phyloP scores from a whole-genome alignment of 495 filamentous ascomycete genomes.

The Tuber melanosporum region DNA sequence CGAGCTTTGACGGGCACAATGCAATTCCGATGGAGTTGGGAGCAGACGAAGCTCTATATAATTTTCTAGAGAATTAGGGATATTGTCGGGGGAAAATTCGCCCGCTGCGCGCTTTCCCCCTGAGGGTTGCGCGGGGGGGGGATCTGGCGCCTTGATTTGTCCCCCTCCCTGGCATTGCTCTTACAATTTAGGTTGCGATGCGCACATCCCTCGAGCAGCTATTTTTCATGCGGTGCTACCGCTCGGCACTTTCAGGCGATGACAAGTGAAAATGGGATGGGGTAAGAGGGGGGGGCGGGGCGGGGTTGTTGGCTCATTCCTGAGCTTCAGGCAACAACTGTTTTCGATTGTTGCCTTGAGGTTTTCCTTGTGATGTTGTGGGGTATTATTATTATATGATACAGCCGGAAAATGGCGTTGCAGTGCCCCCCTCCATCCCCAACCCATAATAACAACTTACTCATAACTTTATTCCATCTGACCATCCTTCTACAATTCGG shows the following conservation, averaged over 20 bases:
- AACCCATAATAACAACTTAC: background rate
- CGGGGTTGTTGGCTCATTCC: background rate
- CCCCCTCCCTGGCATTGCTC: background rate
- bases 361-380: background rate
- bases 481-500: background rate
- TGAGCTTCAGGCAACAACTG: background rate
- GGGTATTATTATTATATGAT: background rate
- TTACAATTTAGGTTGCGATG: background rate
- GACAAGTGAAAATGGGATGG: background rate
- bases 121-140: background rate
- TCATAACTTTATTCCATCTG: background rate
- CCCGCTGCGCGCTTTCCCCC: background rate
- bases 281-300: background rate
- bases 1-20: background rate
- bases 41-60: background rate
- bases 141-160: background rate
- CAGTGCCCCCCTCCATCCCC: background rate
- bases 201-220: background rate
- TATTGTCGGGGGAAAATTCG: background rate
- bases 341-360: background rate
- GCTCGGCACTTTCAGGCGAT: background rate
- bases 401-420: background rate
- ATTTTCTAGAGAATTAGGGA: background rate
- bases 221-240: background rate
- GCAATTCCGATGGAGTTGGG: background rate